A percentile compares a stretch with the other conserved stretches of the same genome.
phyloP scores from a whole-genome alignment of 2,329 filamentous ascomycete genomes.

The Neopestalotiopsis sp. region DNA sequence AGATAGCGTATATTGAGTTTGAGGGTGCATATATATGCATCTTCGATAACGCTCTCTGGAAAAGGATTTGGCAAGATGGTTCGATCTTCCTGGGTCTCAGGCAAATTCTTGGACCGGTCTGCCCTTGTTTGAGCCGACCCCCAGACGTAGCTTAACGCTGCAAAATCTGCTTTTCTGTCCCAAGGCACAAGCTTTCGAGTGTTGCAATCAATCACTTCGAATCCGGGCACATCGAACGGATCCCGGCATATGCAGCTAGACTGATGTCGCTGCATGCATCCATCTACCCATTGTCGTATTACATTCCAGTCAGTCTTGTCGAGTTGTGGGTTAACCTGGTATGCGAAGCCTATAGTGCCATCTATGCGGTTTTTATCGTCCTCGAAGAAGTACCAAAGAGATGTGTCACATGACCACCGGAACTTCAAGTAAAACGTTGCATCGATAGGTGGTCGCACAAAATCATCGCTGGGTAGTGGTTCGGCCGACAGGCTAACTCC shows the following conservation, averaged over 20 bases:
- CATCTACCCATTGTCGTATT: not conserved
- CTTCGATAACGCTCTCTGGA: not conserved
- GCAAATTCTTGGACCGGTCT: not conserved
- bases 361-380: not conserved
- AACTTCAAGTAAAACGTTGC: too few species aligned
- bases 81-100: not conserved
- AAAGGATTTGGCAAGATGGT: not conserved
- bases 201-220: not conserved
- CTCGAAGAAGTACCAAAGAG: not conserved
- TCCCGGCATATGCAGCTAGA: not conserved
- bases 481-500: rapidly evolving
- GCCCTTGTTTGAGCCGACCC: not conserved
- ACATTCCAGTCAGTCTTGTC: not conserved
- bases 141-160: not conserved
- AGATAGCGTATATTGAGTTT: not conserved
- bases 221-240: not conserved
- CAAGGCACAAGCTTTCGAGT: not conserved
- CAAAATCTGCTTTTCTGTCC: not conserved
- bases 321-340: not conserved
- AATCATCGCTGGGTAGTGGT: too few species aligned
- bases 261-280: not conserved
- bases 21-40: not conserved
- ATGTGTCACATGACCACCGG: too few species aligned
- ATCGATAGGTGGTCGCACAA: too few species aligned
- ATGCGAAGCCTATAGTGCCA: not conserved